Evolutionary conservation across 306 rosid species (phyloP), one percentile per base, ranked within the genome.

Genomic region (Medicago arabica): DNA sequence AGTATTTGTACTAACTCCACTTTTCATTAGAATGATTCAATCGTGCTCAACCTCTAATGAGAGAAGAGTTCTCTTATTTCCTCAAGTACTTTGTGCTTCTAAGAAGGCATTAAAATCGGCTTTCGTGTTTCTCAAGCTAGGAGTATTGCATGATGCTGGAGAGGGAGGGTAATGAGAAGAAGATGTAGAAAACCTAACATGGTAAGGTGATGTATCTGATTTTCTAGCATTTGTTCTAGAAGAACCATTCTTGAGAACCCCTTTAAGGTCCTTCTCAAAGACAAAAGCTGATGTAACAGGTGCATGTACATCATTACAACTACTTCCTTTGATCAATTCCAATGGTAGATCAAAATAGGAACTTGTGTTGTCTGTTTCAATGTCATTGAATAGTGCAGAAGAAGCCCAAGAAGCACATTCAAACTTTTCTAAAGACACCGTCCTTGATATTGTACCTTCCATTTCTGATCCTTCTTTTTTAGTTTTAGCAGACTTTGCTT

Each of bases 331-430:
- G 46, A 90, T 87, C 53, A 93, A 71, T 78, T 92, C 98, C 85
- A 86, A 23, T 18, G 98, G 98, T 12, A 92, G 81, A 72, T 92
- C 98, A 53, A 85, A 92, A 80, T 83, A 89, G 53, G 85, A 89
- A 72, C 64, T 79, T 28, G 7, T 19, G 86, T n/a, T 15, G 13
- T 88, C 90, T 0, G 80, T 91, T 62, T 80, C 91, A 14, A 53
- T 28, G 18, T 86, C 81, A 50, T 67, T 74, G 9, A 82, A 69
- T 63, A 85, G 2, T 39, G 82, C 82, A 0, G 92, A 85, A 18
- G 95, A 85, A 25, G 94, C 87, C 97, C 97, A 92, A 0, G 92
- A 90, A 3, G 89, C 98, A 18, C 98, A 92, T 61, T 92, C 98
- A 70, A 92, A 92, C 55, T 86, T 92, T 71, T 92, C 96, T 77